These are phyloP conservation scores for Stromatinia cepivora DNA, from an alignment of 2,329 filamentous ascomycete species.

Conservation along the genomic window DNA sequence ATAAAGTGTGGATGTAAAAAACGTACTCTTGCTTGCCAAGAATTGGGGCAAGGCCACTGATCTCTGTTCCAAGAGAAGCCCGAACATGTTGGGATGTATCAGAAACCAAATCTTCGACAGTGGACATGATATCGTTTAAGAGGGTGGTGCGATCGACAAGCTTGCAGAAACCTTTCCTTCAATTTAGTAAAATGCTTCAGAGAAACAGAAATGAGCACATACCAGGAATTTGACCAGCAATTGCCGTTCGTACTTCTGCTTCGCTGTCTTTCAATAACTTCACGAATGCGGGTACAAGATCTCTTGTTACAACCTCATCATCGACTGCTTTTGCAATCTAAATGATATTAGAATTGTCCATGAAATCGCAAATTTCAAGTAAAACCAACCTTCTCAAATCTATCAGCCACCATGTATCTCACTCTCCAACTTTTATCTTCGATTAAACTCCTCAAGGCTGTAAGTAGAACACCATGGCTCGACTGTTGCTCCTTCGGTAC, in stretches of 20 bases:
- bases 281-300: slow-evolving; percentile 94
- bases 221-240: slow-evolving; percentile 94
- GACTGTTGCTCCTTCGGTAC: slow-evolving; percentile 98
- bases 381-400: slow-evolving; percentile 82
- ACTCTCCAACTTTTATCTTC: slow-evolving; percentile 99
- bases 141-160: slow-evolving; percentile 85
- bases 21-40: slow-evolving; percentile 94
- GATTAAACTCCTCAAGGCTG: slow-evolving; percentile 87
- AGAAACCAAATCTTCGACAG: slow-evolving; percentile 92
- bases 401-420: slow-evolving; percentile 97
- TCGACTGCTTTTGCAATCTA: slow-evolving; percentile 98
- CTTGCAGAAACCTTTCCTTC: slow-evolving; percentile 74
- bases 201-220: slow-evolving; percentile 30
- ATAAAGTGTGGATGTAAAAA: background rate
- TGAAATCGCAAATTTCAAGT: background rate
- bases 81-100: slow-evolving; percentile 97
- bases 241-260: slow-evolving; percentile 94
- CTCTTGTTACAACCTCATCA: slow-evolving; percentile 90
- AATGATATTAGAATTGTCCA: slow-evolving; percentile 28
- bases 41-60: slow-evolving; percentile 94
- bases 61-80: slow-evolving; percentile 91
- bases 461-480: slow-evolving; percentile 90
- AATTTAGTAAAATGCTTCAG: slow-evolving; percentile 33
- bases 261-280: slow-evolving; percentile 98
- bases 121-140: slow-evolving; percentile 94